These are phyloP conservation scores for Mortierella sp. DNA, from an alignment of 371 early-diverging fungal species.

Conservation along the genomic window DNA sequence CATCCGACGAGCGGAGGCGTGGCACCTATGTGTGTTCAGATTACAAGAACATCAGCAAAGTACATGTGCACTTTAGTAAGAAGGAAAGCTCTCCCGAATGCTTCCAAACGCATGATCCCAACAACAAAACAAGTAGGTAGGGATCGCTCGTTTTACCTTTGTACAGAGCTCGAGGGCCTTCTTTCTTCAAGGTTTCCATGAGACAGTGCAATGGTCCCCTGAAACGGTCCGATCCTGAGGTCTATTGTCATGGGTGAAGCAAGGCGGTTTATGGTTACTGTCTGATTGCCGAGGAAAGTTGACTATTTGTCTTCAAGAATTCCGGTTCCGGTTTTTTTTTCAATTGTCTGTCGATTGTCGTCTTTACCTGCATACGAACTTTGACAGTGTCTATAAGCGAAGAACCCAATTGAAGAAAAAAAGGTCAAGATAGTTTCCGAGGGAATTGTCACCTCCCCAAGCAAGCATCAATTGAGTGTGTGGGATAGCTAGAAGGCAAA, in stretches of 20 bases:
- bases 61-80: neutral
- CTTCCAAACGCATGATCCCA: constrained; percentile 10
- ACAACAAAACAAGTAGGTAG: neutral
- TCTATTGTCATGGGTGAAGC: constrained; percentile 62
- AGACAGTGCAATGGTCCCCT: constrained; percentile 91
- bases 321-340: neutral
- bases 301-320: neutral
- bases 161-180: constrained; percentile 88
- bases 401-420: constrained; percentile 1
- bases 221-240: constrained; percentile 86
- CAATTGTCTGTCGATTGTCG: neutral
- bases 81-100: no score
- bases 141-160: constrained; percentile 64
- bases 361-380: constrained; percentile 74
- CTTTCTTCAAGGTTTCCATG: constrained; percentile 74
- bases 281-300: no score
- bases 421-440: neutral
- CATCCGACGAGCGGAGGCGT: constrained; percentile 95
- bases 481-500: no score
- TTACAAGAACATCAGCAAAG: neutral
- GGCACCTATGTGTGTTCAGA: constrained; percentile 67
- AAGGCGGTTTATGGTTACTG: no score
- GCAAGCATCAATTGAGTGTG: no score
- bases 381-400: constrained; percentile 76
- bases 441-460: no score